Conservation (phyloP, 768 basidiomycete genomes). For the Porpolomopsis calyptriformis region DNA sequence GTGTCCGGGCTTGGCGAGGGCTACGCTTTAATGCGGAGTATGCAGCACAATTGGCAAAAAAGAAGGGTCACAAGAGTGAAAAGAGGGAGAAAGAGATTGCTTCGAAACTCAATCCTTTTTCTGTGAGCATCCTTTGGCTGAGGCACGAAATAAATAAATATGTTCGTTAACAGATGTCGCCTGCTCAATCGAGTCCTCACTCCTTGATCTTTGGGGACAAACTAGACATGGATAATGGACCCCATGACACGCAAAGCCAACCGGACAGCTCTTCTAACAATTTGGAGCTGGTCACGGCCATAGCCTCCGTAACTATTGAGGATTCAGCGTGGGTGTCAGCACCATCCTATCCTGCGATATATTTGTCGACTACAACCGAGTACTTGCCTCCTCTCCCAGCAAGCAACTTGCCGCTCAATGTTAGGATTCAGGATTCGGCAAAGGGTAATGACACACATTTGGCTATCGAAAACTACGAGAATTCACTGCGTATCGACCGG, state of each 20-base stretch:
- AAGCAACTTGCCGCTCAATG: conserved; percentile 31
- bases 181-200: neutral
- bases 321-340: conserved; percentile 60
- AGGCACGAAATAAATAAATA: neutral
- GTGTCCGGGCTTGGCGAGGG: conserved; percentile 75
- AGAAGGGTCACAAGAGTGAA: conserved; percentile 33
- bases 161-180: neutral
- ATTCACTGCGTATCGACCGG: conserved; percentile 67
- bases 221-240: no score
- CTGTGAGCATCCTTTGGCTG: conserved; percentile 30
- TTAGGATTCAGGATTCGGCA: conserved; percentile 34
- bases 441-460: conserved; percentile 39
- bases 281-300: conserved; percentile 40
- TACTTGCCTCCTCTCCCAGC: conserved; percentile 54
- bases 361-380: conserved; percentile 67
- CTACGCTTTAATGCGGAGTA: conserved; percentile 63
- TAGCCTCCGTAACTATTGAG: conserved; percentile 41
- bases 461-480: conserved; percentile 72
- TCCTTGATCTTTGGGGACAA: conserved; percentile 12
- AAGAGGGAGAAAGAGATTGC: conserved; percentile 26
- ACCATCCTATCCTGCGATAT: conserved; percentile 57
- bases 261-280: conserved; percentile 29
- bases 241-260: conserved; percentile 26
- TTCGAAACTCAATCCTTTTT: conserved; percentile 55
- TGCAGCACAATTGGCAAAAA: conserved; percentile 59